Conservation (phyloP, 129 eudicot species). For the Tagetes erecta region DNA sequence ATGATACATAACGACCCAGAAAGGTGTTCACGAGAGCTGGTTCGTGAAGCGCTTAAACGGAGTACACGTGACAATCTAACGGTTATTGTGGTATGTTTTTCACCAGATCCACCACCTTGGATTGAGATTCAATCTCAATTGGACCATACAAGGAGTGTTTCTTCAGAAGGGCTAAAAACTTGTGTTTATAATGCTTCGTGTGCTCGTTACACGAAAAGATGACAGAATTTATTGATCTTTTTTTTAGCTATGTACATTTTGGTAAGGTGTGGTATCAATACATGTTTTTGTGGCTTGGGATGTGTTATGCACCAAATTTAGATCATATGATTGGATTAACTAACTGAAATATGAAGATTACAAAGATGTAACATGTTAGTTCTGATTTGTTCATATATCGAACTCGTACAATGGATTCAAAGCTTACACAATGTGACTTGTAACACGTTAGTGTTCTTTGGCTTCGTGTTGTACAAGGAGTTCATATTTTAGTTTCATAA, state of each 20-base stretch:
- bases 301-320: not conserved
- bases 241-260: not conserved
- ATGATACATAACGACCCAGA: slow-evolving; percentile 83
- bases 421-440: not conserved
- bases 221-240: slow-evolving; percentile 12
- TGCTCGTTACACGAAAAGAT: slow-evolving; percentile 27
- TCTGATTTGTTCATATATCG: slow-evolving; percentile 1
- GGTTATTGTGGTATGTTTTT: slow-evolving; percentile 67
- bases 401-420: slow-evolving; percentile 15
- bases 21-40: slow-evolving; percentile 77
- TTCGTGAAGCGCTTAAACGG: slow-evolving; percentile 75
- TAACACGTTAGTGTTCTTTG: slow-evolving; percentile 22
- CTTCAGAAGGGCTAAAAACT: slow-evolving; percentile 62
- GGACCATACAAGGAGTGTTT: slow-evolving; percentile 49
- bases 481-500: slow-evolving; percentile 9
- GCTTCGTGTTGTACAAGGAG: slow-evolving; percentile 1
- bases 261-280: not conserved
- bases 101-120: slow-evolving; percentile 80
- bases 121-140: slow-evolving; percentile 55
- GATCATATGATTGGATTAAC: not conserved
- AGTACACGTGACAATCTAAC: slow-evolving; percentile 75
- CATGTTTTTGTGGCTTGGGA: not conserved
- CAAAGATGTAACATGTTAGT: not conserved
- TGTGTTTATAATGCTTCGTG: slow-evolving; percentile 24
- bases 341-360: not conserved